Evolutionary conservation across 352 stramenopile species (phyloP).

Genomic region (Phytophthora kernoviae): DNA sequence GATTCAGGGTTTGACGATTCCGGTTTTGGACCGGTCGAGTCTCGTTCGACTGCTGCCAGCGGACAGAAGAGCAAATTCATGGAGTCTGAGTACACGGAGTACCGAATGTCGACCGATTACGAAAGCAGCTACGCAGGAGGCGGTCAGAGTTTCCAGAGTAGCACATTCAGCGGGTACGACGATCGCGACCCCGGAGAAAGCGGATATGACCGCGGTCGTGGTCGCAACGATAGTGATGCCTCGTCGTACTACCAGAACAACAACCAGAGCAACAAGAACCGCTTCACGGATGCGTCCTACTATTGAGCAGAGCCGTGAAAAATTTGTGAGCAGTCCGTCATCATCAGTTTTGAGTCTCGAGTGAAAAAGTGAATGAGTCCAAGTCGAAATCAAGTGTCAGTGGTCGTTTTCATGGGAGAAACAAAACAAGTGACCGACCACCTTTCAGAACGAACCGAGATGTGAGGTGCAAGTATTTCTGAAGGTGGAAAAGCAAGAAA

Average conservation of each 20-base stretch:
- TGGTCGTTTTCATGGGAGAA: too few relatives aligned
- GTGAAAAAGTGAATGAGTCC: conserved; percentile 1
- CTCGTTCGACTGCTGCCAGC: conserved; percentile 33
- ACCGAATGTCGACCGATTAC: conserved; percentile 31
- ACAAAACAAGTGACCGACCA: too few relatives aligned
- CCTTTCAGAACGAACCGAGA: conserved; percentile 8
- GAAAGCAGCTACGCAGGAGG: conserved; percentile 17
- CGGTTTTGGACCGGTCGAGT: conserved; percentile 14
- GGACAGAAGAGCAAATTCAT: conserved; percentile 18
- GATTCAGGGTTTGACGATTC: not conserved
- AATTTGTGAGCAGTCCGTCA: too few relatives aligned
- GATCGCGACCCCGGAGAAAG: conserved; percentile 35
- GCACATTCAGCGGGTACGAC: conserved; percentile 13
- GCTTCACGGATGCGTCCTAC: conserved; percentile 38
- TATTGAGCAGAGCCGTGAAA: conserved; percentile 16
- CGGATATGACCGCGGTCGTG: conserved; percentile 28
- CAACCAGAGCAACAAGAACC: conserved; percentile 8
- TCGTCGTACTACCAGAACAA: conserved; percentile 38
- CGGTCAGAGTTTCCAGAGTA: conserved; percentile 23
- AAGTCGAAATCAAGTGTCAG: not conserved
- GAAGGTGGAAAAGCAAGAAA: too few relatives aligned
- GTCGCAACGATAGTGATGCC: conserved; percentile 21
- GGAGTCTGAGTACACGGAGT: conserved; percentile 34
- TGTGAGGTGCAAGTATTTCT: too few relatives aligned
- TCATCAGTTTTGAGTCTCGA: not conserved